Percentiles rank a stretch among this genome's conserved stretches.
Evolutionary conservation across 2,329 filamentous ascomycete species (phyloP).

Genomic region (Fusarium continuum): DNA sequence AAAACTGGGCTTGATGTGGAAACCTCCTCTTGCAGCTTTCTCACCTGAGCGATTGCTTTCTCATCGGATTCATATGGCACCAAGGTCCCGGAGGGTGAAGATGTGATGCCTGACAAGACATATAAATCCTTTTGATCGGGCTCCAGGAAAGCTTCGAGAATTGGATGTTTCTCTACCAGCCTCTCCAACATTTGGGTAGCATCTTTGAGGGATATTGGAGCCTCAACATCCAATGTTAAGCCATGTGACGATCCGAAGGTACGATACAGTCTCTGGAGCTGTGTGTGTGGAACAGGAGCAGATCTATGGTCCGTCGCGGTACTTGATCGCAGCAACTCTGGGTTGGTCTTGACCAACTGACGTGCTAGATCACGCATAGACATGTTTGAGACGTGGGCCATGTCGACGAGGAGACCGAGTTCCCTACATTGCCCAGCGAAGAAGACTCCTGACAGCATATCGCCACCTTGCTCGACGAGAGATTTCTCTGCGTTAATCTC

Average conservation of each 20-base stretch:
- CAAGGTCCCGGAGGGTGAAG: background rate
- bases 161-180: background rate
- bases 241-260: background rate
- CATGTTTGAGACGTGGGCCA: background rate
- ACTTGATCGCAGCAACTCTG: background rate
- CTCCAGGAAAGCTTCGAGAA: background rate
- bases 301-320: background rate
- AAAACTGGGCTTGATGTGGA: background rate
- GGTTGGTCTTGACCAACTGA: background rate
- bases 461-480: background rate
- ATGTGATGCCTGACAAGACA: background rate
- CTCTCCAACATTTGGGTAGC: background rate
- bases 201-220: background rate
- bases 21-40: background rate
- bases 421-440: background rate
- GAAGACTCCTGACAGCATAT: background rate
- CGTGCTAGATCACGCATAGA: background rate
- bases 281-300: background rate
- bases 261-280: background rate
- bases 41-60: background rate
- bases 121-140: background rate
- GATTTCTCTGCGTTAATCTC: background rate
- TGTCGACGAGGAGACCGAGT: background rate
- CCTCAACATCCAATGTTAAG: background rate
- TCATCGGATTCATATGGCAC: background rate